phyloP scores from a whole-genome alignment of 495 filamentous ascomycete species.

The Penicillium angulare region DNA sequence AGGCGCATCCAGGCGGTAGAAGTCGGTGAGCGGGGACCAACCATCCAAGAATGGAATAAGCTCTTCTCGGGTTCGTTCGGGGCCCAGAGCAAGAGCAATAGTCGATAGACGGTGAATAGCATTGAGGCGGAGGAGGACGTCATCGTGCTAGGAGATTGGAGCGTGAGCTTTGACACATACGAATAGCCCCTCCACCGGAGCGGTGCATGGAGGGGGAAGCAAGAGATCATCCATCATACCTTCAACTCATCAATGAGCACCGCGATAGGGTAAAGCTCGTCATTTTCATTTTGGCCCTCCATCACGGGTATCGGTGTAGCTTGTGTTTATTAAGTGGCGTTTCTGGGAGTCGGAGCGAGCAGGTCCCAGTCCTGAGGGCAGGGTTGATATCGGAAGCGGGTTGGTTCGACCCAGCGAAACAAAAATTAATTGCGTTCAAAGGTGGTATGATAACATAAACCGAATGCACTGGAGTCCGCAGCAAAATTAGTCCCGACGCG shows the following conservation, averaged over 20 bases:
- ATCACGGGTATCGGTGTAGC: slow-evolving; percentile 42
- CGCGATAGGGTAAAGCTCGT: slow-evolving; percentile 98
- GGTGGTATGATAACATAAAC: slow-evolving; percentile 11
- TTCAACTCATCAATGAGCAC: slow-evolving; percentile 99
- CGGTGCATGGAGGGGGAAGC: slow-evolving; percentile 7
- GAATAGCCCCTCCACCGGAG: slow-evolving; percentile 3
- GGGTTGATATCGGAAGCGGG: slow-evolving; percentile 22
- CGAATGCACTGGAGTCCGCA: slow-evolving; percentile 1
- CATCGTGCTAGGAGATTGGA: slow-evolving; percentile 71
- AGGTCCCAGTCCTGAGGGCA: slow-evolving; percentile 34
- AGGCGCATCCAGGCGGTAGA: slow-evolving; percentile 14
- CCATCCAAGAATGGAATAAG: slow-evolving; percentile 98
- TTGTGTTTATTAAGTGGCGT: slow-evolving; percentile 19
- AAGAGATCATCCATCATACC: slow-evolving; percentile 50
- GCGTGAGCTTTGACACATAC: slow-evolving; percentile 23
- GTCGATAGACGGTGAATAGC: slow-evolving; percentile 97
- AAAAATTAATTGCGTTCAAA: slow-evolving; percentile 12
- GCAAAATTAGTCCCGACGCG: slow-evolving; percentile 12
- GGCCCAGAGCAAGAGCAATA: slow-evolving; percentile 91
- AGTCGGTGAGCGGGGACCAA: slow-evolving; percentile 42
- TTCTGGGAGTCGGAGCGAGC: slow-evolving; percentile 27
- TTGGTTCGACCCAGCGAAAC: slow-evolving; percentile 26
- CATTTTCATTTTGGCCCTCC: slow-evolving; percentile 74
- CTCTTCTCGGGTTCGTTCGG: slow-evolving; percentile 94
- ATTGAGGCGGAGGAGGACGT: slow-evolving; percentile 95